Base-by-base conservation (phyloP, 1,284 basidiomycete species). In the Rhodotorula sp. region DNA sequence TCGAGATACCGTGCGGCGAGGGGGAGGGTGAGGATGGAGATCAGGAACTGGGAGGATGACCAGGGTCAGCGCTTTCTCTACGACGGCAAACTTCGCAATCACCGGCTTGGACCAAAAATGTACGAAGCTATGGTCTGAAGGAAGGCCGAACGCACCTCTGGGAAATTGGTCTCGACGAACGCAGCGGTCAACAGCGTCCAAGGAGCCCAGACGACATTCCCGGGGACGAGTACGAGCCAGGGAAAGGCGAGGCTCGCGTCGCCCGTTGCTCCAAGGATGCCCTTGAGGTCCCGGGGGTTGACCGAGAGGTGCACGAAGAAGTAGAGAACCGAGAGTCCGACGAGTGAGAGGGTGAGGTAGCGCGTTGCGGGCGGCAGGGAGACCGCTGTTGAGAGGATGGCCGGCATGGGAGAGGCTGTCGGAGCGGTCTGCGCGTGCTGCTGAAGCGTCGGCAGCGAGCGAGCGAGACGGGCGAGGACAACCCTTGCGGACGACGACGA, bases 111-210 rank as follows among this genome's bases (percentile, higher is more conserved):
- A n/a, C n/a, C n/a, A n/a, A n/a, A n/a, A n/a, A 2, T 40, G 18
- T 48, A 59, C 51, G 15, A 52, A 64, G 15, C 59, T 16, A n/a
- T n/a, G n/a, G n/a, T n/a, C n/a, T n/a, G n/a, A n/a, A n/a, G n/a
- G n/a, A n/a, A n/a, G n/a, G n/a, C n/a, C n/a, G 22, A 15, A 83
- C 88, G 77, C 69, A 91, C 94, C 86, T 95, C 93, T 73, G 92
- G 81, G 67, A 94, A 76, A 68, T 85, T 89, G 59, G 88, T 86
- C 82, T 99, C 95, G 57, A 96, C 90, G 71, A 95, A 87, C 16
- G 87, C 88, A 2, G 92, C 88, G 0, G 90, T 94, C 34, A 94
- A 80, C 69, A 99, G 85, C 3, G 92, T 94, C 94, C 94, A 99
- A 37, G 95, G 95, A 76, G 89, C 89, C 82, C 89, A 92, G 57